Conservation (phyloP, 495 filamentous ascomycete genomes). For the Penicillium turbatum region DNA sequence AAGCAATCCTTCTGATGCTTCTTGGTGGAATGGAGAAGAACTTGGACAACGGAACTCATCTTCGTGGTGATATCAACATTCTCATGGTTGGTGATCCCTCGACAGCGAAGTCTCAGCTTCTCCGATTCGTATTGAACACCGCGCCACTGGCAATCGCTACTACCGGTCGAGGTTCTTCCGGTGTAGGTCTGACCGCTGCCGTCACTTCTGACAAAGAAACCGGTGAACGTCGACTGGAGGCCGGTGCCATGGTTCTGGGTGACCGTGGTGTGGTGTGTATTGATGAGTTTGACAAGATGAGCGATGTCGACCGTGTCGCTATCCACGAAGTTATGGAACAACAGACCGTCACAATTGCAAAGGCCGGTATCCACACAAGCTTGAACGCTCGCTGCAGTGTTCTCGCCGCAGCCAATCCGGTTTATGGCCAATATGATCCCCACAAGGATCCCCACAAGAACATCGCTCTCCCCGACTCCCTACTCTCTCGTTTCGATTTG, state of each 20-base stretch:
- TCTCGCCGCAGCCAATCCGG: conserved; percentile 93
- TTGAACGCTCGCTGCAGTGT: conserved; percentile 97
- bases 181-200: conserved; percentile 95
- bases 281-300: conserved; percentile 99
- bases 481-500: conserved; percentile 98
- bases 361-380: conserved; percentile 97
- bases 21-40: conserved; percentile 99
- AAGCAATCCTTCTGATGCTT: conserved; percentile 94
- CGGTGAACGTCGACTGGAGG: conserved; percentile 89
- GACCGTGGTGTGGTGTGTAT: conserved; percentile 98
- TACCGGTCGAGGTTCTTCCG: conserved; percentile 93
- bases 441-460: conserved; percentile 99
- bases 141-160: conserved; percentile 96
- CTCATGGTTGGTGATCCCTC: conserved; percentile 99
- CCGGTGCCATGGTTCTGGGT: conserved; percentile 97
- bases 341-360: conserved; percentile 98
- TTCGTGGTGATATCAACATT: conserved; percentile 98
- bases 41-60: conserved; percentile 93
- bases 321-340: conserved; percentile 99
- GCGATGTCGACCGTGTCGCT: conserved; percentile 92
- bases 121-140: conserved; percentile 97
- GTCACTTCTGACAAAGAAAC: conserved; percentile 98
- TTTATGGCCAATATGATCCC: conserved; percentile 96
- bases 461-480: conserved; percentile 94
- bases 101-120: conserved; percentile 94